Evolutionary conservation across 1,284 basidiomycete genomes (phyloP), one percentile per base, ranked within the genome.

Genomic region (Cryptococcus deneoformans): DNA sequence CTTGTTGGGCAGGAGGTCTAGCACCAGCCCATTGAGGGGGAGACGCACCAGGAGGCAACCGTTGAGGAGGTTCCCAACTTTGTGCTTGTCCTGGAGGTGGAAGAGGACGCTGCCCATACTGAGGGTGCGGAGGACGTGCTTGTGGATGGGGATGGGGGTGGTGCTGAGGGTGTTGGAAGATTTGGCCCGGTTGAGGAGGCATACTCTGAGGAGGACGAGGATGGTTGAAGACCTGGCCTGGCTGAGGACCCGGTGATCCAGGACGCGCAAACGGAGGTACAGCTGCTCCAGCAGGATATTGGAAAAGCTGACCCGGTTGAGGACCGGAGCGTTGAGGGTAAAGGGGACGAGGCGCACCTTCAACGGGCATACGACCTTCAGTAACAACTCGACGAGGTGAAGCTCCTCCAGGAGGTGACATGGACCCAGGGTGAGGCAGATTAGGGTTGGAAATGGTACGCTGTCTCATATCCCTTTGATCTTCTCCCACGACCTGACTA

Each of bases 171-270:
- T 48, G 44, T 35, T 52, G 73, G 62, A 75, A 78, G 5, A 77
- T 65, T 61, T 78, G 75, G 8, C 76, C 77, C 2, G 77, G 75
- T 59, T 77, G 75, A n/a, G 75, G 66, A 11, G 51, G 20, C 43
- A 44, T 44, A 29, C 46, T 29, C 14, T 47, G 46, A 3, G 52
- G 42, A 16, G 43, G 38, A 12, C 9, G 16, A 36, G 52, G 20
- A 37, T 44, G 59, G 44, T 16, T 57, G 54, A 53, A 64, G 11
- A 50, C 50, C 49, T 63, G 65, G 4, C 47, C 64, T 40, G 52
- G 64, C 47, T 63, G 66, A 16, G 52, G 64, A 42, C 54, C 64
- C 7, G 59, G 53, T 34, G 56, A 62, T 10, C 56, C 49, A 35
- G 67, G 54, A 10, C 58, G 61, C 36, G 54, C 56, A 16, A 50